phyloP scores from a whole-genome alignment of 805 yeast genomes.

The Candida ipomoeae region DNA sequence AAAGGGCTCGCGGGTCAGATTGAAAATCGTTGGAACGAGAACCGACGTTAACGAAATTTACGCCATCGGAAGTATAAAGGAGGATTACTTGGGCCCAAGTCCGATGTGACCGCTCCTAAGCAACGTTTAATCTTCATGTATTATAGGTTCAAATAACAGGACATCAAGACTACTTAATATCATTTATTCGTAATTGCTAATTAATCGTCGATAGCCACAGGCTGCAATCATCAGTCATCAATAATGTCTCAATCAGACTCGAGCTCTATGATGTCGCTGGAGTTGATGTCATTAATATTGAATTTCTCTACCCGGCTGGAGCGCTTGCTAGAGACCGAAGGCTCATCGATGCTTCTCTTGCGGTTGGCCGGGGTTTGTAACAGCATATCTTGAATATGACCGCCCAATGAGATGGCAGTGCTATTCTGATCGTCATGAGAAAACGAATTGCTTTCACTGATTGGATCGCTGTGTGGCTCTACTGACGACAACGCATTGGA shows the following conservation, averaged over 20 bases:
- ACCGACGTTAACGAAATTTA: slow-evolving; percentile 96
- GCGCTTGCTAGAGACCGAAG: slow-evolving; percentile 7
- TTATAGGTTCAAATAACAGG: slow-evolving; percentile 7
- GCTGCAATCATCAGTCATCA: neutral
- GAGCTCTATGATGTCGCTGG: slow-evolving; percentile 15
- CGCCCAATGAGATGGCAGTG: slow-evolving; percentile 3
- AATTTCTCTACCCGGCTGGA: slow-evolving; percentile 8
- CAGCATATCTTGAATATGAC: slow-evolving; percentile 10
- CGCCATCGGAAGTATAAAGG: slow-evolving; percentile 97
- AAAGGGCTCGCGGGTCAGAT: slow-evolving; percentile 88
- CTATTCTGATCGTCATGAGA: slow-evolving; percentile 4
- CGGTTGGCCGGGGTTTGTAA: slow-evolving; percentile 10
- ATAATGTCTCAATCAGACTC: slow-evolving; percentile 4
- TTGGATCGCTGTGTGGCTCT: neutral
- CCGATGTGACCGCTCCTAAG: slow-evolving; percentile 27
- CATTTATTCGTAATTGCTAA: neutral
- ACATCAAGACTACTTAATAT: neutral
- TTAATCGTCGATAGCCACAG: neutral
- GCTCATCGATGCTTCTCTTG: slow-evolving; percentile 12
- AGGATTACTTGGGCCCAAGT: slow-evolving; percentile 90
- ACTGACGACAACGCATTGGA: neutral
- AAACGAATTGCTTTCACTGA: neutral
- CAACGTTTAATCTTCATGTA: slow-evolving; percentile 9
- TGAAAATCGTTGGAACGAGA: slow-evolving; percentile 94
- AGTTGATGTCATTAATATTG: slow-evolving; percentile 10